phyloP scores from a whole-genome alignment of 2,329 filamentous ascomycete genomes.

The Clarireedia hainanense region DNA sequence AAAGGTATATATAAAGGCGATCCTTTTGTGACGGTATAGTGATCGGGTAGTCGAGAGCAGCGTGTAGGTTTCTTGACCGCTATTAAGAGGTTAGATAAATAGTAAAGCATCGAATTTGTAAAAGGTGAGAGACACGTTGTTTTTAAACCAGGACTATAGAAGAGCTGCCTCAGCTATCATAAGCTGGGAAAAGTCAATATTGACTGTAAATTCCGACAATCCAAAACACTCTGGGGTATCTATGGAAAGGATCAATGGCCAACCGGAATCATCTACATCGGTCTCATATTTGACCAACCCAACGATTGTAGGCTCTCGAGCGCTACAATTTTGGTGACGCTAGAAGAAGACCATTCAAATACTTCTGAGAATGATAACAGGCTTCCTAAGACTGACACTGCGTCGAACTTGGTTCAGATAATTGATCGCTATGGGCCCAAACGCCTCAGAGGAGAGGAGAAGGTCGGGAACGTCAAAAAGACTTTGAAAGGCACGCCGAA shows the following conservation, averaged over 20 bases:
- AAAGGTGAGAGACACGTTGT: too few species aligned
- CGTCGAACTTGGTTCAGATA: not conserved
- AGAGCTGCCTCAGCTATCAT: not conserved
- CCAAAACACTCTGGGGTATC: not conserved
- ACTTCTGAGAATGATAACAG: not conserved
- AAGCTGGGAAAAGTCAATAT: not conserved
- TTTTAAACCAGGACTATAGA: too few species aligned
- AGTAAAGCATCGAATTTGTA: too few species aligned
- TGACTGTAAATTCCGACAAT: not conserved
- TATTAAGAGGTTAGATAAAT: too few species aligned
- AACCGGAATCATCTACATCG: constrained; percentile 4
- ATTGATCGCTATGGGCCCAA: constrained; percentile 1
- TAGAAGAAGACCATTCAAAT: not conserved
- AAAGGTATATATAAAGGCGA: too few species aligned
- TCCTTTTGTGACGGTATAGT: too few species aligned
- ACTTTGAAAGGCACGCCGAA: not conserved
- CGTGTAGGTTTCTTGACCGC: too few species aligned
- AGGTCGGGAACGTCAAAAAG: not conserved
- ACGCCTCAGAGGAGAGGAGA: not conserved
- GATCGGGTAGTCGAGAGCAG: too few species aligned
- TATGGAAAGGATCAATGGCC: not conserved
- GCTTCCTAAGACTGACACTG: too few species aligned
- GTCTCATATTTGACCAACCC: constrained; percentile 2
- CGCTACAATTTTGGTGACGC: not conserved
- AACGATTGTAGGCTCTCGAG: constrained; percentile 4